A percentile compares a stretch with the other conserved stretches of the same genome.
phyloP scores from a whole-genome alignment of 306 rosid genomes.

The Styphnolobium japonicum region DNA sequence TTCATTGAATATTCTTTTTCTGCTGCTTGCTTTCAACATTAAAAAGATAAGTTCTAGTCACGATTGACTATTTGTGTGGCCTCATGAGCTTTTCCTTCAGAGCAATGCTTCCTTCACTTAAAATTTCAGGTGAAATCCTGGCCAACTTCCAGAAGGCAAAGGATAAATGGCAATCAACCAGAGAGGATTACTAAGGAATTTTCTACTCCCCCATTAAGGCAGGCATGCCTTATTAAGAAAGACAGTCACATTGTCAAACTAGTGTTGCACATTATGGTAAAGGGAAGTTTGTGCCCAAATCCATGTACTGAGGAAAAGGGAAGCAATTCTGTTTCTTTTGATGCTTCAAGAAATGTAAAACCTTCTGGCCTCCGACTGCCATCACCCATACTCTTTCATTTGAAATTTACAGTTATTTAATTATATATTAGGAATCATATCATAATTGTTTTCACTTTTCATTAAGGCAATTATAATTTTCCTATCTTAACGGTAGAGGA shows the following conservation, averaged over 20 bases:
- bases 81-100: neutral
- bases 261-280: neutral
- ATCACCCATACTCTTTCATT: no score
- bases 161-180: constrained; percentile 2
- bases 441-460: no score
- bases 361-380: constrained; percentile 56
- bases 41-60: constrained; percentile 35
- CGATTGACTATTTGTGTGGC: neutral
- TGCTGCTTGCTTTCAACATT: constrained; percentile 38
- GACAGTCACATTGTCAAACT: neutral
- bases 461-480: no score
- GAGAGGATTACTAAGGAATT: constrained; percentile 16
- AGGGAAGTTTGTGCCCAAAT: neutral
- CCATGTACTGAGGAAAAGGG: neutral
- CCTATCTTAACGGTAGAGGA: no score
- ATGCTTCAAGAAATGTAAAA: constrained; percentile 18
- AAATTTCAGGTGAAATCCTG: constrained; percentile 39
- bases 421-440: no score
- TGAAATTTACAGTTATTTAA: no score
- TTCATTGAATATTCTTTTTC: neutral
- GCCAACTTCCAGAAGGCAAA: constrained; percentile 26
- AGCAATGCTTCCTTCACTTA: neutral
- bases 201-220: constrained; percentile 12
- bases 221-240: constrained; percentile 22
- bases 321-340: constrained; percentile 11